A percentile compares a stretch with the other conserved stretches of the same genome.
These are phyloP conservation scores for Poa annua DNA, from an alignment of 176 grass and related monocot species.

Conservation along the genomic window DNA sequence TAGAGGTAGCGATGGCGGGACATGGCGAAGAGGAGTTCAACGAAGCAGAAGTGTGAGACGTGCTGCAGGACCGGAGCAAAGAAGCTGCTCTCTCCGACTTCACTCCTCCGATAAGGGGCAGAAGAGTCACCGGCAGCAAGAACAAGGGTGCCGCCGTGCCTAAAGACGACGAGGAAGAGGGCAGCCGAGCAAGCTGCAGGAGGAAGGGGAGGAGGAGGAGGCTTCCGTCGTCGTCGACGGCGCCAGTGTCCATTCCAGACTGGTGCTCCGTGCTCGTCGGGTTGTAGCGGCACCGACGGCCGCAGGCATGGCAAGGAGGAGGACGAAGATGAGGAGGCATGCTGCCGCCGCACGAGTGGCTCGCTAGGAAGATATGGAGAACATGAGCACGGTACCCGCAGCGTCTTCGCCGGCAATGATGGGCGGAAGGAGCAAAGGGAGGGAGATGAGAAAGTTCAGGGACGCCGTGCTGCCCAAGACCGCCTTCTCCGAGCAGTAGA, in stretches of 20 bases:
- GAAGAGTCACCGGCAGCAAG: not conserved
- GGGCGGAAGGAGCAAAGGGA: conserved; percentile 44
- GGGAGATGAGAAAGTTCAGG: conserved; percentile 55
- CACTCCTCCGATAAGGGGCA: conserved; percentile 4
- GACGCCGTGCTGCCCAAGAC: conserved; percentile 57
- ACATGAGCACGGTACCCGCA: conserved; percentile 17
- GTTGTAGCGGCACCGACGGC: not conserved
- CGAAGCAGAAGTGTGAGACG: conserved; percentile 54
- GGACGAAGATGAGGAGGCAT: conserved; percentile 16
- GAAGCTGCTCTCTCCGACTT: not conserved
- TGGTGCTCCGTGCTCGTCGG: not conserved
- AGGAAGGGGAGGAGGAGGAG: not conserved
- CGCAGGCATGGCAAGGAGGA: not conserved
- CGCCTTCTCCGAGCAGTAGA: conserved; percentile 51
- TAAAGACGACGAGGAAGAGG: not conserved
- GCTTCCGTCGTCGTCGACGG: conserved; percentile 27
- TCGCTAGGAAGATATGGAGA: conserved; percentile 57
- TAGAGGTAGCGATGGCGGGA: not conserved
- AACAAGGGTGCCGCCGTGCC: conserved; percentile 2
- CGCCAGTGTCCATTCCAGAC: conserved; percentile 43
- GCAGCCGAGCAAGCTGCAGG: not conserved
- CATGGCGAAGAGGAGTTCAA: conserved; percentile 51
- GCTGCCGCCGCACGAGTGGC: conserved; percentile 62
- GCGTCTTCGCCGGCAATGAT: conserved; percentile 38
- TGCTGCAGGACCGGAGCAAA: conserved; percentile 33